Percentiles rank a stretch among this genome's conserved stretches.
phyloP scores from a whole-genome alignment of 2,329 filamentous ascomycete species.

The Fusarium pseudonygamai region DNA sequence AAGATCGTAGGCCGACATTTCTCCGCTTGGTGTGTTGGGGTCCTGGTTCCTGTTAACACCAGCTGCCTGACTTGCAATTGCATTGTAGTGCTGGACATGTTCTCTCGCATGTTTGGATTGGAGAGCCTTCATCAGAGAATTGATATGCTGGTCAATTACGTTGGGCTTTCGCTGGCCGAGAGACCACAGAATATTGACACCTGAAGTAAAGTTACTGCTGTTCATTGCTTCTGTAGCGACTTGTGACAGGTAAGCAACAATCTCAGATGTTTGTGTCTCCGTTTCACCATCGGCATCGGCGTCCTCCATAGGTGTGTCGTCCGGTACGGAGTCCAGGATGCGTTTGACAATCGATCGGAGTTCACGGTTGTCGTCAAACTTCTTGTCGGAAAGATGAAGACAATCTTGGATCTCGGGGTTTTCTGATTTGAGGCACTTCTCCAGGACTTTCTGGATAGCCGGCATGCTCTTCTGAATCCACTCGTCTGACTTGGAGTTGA shows the following conservation, averaged over 20 bases:
- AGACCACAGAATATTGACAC: constrained; percentile 94
- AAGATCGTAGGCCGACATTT: constrained; percentile 79
- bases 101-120: constrained; percentile 93
- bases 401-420: constrained; percentile 94
- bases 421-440: constrained; percentile 88
- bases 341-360: constrained; percentile 81
- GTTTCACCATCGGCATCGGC: constrained; percentile 85
- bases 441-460: constrained; percentile 84
- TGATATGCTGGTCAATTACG: constrained; percentile 89
- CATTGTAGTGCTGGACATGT: constrained; percentile 81
- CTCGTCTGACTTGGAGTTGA: constrained; percentile 87
- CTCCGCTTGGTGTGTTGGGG: constrained; percentile 60
- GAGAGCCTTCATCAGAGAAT: constrained; percentile 89
- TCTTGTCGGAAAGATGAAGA: constrained; percentile 77
- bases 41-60: constrained; percentile 59
- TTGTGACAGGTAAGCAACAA: constrained; percentile 84
- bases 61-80: constrained; percentile 62
- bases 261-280: constrained; percentile 85
- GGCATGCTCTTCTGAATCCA: constrained; percentile 86
- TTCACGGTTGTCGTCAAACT: constrained; percentile 73
- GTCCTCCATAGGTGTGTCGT: constrained; percentile 75
- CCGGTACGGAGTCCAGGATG: constrained; percentile 88
- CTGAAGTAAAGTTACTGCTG: constrained; percentile 82
- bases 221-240: constrained; percentile 89
- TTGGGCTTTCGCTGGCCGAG: constrained; percentile 84